These are phyloP conservation scores for Pichia kudriavzevii DNA, from an alignment of 1,139 yeast species.

Conservation along the genomic window DNA sequence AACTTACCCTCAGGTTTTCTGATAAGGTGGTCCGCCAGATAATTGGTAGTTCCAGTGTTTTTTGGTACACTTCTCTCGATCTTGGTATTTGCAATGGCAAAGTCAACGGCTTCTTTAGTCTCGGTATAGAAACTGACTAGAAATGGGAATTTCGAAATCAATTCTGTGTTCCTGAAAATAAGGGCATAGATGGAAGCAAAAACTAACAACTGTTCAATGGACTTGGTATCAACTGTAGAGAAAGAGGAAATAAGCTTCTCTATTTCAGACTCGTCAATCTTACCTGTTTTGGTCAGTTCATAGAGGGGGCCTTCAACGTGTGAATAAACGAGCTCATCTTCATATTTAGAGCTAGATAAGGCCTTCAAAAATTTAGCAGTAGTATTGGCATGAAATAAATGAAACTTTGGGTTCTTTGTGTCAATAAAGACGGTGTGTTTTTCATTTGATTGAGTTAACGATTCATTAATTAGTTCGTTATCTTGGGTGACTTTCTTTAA, in stretches of 20 bases:
- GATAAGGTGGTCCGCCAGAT: slow-evolving; percentile 34
- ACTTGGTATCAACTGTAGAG: slow-evolving; percentile 15
- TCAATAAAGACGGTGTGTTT: slow-evolving; percentile 26
- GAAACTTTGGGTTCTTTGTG: slow-evolving; percentile 31
- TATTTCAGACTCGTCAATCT: slow-evolving; percentile 7
- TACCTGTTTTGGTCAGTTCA: slow-evolving; percentile 20
- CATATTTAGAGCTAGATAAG: slow-evolving; percentile 9
- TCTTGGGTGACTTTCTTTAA: slow-evolving; percentile 25
- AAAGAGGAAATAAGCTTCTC: slow-evolving; percentile 10
- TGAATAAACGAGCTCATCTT: slow-evolving; percentile 14
- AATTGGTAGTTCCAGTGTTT: slow-evolving; percentile 50
- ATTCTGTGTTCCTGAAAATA: slow-evolving; percentile 18
- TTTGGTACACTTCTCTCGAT: slow-evolving; percentile 36
- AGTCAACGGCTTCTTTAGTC: slow-evolving; percentile 32
- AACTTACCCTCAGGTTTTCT: slow-evolving; percentile 30
- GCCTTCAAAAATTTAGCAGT: slow-evolving; percentile 62
- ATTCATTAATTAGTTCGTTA: slow-evolving; percentile 31
- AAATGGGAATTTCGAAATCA: slow-evolving; percentile 30
- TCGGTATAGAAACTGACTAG: slow-evolving; percentile 33
- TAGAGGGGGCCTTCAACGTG: slow-evolving; percentile 21
- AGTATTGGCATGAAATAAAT: slow-evolving; percentile 72
- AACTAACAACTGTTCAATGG: slow-evolving; percentile 39
- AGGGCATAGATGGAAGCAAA: slow-evolving; percentile 40
- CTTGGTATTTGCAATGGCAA: slow-evolving; percentile 35
- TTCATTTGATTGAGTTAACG: slow-evolving; percentile 25